A percentile compares a stretch with the other conserved stretches of the same genome.
phyloP scores from a whole-genome alignment of 2,329 filamentous ascomycete species.

The Rhinocladiella mackenziei region DNA sequence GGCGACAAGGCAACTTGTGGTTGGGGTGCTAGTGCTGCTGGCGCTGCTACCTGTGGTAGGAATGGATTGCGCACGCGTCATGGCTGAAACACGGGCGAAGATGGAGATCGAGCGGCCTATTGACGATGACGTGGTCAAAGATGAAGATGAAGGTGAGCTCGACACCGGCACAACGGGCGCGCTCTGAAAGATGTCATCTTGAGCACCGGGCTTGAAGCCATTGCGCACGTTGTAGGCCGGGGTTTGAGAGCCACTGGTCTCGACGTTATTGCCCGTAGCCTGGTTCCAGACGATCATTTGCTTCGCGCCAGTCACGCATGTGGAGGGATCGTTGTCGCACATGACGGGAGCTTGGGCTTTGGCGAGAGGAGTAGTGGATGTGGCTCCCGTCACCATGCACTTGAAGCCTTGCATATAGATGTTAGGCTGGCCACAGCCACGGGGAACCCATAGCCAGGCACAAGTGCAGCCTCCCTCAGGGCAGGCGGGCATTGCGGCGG shows the following conservation, averaged over 20 bases:
- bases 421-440: constrained; percentile 39
- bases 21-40: background rate
- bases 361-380: constrained; percentile 42
- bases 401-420: constrained; percentile 51
- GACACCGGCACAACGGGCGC: background rate
- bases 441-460: constrained; percentile 43
- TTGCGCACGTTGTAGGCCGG: constrained; percentile 19
- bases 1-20: background rate
- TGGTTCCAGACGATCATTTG: constrained; percentile 51
- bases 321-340: constrained; percentile 41
- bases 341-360: constrained; percentile 41
- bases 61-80: background rate
- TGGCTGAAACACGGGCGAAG: background rate
- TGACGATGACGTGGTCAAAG: background rate
- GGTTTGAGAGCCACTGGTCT: constrained; percentile 1
- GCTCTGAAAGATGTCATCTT: constrained; percentile 19
- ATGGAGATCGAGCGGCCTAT: background rate
- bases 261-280: constrained; percentile 23
- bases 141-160: background rate
- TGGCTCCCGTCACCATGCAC: constrained; percentile 47
- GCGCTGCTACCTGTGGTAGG: background rate
- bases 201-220: constrained; percentile 14
- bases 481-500: constrained; percentile 36
- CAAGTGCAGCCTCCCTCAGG: constrained; percentile 40
- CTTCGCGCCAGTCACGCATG: constrained; percentile 48